phyloP scores from a whole-genome alignment of 129 eudicot species.

The Flaveria bidentis region DNA sequence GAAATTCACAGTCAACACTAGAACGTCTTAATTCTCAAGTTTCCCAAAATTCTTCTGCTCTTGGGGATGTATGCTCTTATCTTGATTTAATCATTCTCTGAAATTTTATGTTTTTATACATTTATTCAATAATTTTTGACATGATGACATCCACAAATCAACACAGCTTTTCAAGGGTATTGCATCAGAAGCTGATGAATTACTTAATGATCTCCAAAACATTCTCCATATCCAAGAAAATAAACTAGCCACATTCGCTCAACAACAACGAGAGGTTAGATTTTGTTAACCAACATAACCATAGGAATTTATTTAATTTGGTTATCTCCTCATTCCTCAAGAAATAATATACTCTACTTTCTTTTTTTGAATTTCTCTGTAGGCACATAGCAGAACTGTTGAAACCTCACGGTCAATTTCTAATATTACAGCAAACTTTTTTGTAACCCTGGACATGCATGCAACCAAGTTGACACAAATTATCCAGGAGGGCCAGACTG shows the following conservation, averaged over 20 bases:
- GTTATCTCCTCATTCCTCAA: neutral
- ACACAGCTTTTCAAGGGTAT: conserved; percentile 79
- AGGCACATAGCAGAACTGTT: conserved; percentile 91
- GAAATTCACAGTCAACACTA: conserved; percentile 71
- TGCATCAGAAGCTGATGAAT: conserved; percentile 82
- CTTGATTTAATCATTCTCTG: conserved; percentile 3
- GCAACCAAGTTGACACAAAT: conserved; percentile 72
- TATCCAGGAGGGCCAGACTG: conserved; percentile 79
- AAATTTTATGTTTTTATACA: conserved; percentile 8
- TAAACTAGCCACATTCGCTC: conserved; percentile 69
- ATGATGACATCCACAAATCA: conserved; percentile 21
- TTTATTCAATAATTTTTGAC: conserved; percentile 18
- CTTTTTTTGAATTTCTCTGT: conserved; percentile 13
- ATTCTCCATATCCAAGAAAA: conserved; percentile 75
- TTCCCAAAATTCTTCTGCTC: conserved; percentile 78
- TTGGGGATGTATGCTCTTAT: conserved; percentile 62
- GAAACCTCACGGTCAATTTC: conserved; percentile 80
- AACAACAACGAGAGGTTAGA: conserved; percentile 84
- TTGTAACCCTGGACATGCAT: conserved; percentile 71
- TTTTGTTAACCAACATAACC: conserved; percentile 8
- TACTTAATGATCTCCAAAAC: conserved; percentile 77
- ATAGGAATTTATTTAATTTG: neutral
- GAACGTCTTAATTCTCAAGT: conserved; percentile 77
- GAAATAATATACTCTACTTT: neutral
- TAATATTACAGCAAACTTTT: conserved; percentile 65